phyloP scores from a whole-genome alignment of 257 asterid genomes.

The Plantago major region DNA sequence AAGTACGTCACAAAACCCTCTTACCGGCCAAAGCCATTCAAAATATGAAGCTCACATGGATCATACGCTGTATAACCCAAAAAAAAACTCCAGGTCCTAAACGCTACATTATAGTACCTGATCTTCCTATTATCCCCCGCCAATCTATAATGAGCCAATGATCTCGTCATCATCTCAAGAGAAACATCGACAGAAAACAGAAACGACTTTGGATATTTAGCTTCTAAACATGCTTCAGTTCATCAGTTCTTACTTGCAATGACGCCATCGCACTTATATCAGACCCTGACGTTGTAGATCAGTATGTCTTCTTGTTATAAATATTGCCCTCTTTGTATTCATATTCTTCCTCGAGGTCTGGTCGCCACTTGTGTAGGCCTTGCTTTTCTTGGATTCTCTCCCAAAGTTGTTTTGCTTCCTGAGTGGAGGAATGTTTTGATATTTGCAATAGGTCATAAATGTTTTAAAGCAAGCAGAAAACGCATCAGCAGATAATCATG shows the following conservation, averaged over 20 bases:
- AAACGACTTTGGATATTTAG: too few relatives aligned
- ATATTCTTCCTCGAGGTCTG: slow-evolving; percentile 96
- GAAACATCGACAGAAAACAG: too few relatives aligned
- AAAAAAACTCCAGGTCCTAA: too few relatives aligned
- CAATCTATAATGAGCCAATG: too few relatives aligned
- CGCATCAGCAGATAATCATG: not conserved
- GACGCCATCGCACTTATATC: slow-evolving; percentile 29
- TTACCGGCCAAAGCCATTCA: too few relatives aligned
- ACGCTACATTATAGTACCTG: too few relatives aligned
- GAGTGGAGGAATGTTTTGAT: slow-evolving; percentile 13
- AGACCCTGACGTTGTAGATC: slow-evolving; percentile 98
- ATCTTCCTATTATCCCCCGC: too few relatives aligned
- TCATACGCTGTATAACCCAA: too few relatives aligned
- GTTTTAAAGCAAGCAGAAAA: not conserved
- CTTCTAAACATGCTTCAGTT: not conserved
- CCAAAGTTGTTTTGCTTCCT: slow-evolving; percentile 95
- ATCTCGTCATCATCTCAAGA: too few relatives aligned
- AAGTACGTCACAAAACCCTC: too few relatives aligned
- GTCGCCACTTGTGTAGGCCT: slow-evolving; percentile 89
- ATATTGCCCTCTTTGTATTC: slow-evolving; percentile 96
- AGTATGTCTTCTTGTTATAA: slow-evolving; percentile 89
- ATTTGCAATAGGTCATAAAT: slow-evolving; percentile 8
- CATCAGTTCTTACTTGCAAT: not conserved
- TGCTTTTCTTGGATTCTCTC: slow-evolving; percentile 80
- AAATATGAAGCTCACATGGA: too few relatives aligned